Evolutionary conservation across 805 yeast species (phyloP).

Genomic region (Naumovozyma baii): DNA sequence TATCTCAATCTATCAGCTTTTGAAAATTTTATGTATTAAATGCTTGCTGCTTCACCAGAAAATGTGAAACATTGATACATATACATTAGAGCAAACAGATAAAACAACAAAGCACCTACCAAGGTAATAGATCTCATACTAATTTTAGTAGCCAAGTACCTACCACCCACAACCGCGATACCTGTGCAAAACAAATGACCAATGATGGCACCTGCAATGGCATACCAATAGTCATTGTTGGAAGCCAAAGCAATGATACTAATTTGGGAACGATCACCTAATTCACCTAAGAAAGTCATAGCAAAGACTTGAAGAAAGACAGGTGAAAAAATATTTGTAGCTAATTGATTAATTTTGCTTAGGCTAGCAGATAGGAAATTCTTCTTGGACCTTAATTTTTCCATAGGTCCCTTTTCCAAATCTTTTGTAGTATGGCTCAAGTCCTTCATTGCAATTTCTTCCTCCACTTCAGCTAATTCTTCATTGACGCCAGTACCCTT

Average conservation of each 20-base stretch:
- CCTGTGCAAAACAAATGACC: constrained; percentile 87
- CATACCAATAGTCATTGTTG: constrained; percentile 83
- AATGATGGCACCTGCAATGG: constrained; percentile 75
- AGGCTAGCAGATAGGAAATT: constrained; percentile 8
- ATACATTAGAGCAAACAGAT: constrained; percentile 72
- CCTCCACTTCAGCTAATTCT: constrained; percentile 94
- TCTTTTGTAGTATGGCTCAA: constrained; percentile 41
- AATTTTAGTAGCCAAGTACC: constrained; percentile 76
- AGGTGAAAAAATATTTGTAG: constrained; percentile 66
- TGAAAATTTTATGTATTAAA: too few relatives aligned
- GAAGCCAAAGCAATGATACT: constrained; percentile 99
- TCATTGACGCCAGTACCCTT: constrained; percentile 83
- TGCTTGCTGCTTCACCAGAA: neutral
- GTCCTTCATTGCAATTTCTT: constrained; percentile 65
- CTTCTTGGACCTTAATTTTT: constrained; percentile 3
- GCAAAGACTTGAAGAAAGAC: constrained; percentile 87
- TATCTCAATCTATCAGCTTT: too few relatives aligned
- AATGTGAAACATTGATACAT: constrained; percentile 33
- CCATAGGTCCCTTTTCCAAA: constrained; percentile 47
- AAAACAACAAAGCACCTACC: constrained; percentile 83
- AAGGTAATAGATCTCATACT: constrained; percentile 87
- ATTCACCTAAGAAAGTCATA: constrained; percentile 95
- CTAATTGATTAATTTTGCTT: constrained; percentile 43
- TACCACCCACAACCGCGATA: constrained; percentile 91
- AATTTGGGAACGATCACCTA: constrained; percentile 98